phyloP scores from a whole-genome alignment of 2,329 filamentous ascomycete genomes.

The Aspergillus fischeri region DNA sequence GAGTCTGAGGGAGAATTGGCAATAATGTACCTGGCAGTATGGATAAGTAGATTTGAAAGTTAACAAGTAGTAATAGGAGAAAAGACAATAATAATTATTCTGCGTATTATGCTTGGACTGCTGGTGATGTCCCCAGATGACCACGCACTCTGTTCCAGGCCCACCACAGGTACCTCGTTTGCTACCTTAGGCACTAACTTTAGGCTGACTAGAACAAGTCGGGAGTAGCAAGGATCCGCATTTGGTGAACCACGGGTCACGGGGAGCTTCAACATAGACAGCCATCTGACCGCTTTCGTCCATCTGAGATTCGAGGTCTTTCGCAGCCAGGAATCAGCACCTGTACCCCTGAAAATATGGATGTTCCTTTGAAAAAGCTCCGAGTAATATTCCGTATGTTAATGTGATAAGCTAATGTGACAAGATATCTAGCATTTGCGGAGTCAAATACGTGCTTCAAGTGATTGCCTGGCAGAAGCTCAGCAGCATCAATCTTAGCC shows the following conservation, averaged over 20 bases:
- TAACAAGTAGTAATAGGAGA: background rate
- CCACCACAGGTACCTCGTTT: background rate
- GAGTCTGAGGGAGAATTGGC: background rate
- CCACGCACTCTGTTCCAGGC: conserved; percentile 5
- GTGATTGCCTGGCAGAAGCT: too few relatives aligned
- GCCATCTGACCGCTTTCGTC: too few relatives aligned
- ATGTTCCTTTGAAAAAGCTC: too few relatives aligned
- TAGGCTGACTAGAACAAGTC: background rate
- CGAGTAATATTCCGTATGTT: too few relatives aligned
- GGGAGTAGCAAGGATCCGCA: background rate
- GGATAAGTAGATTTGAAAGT: background rate
- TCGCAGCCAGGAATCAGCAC: too few relatives aligned
- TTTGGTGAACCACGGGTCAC: background rate
- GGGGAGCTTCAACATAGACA: too few relatives aligned
- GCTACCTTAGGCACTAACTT: background rate
- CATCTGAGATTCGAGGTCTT: too few relatives aligned
- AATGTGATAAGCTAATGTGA: too few relatives aligned
- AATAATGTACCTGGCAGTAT: background rate
- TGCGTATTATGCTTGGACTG: background rate
- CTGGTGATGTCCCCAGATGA: background rate
- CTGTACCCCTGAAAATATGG: too few relatives aligned
- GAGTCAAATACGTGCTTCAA: too few relatives aligned
- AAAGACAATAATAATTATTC: background rate
- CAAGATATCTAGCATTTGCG: too few relatives aligned
- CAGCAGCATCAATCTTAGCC: too few relatives aligned